These are phyloP conservation scores for Rhizoctonia solani DNA, from an alignment of 1,284 basidiomycete species.

Conservation along the genomic window DNA sequence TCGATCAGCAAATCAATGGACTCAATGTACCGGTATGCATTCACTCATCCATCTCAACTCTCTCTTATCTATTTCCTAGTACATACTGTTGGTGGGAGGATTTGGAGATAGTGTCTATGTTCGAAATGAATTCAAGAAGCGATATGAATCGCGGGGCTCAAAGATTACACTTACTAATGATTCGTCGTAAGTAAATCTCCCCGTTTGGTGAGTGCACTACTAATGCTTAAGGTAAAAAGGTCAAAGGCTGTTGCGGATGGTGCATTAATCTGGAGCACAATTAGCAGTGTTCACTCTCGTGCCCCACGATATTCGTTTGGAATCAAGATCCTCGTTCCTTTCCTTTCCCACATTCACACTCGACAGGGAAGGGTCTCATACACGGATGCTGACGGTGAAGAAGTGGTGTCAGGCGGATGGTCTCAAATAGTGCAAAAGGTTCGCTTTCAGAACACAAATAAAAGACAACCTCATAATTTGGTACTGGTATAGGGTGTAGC, in stretches of 20 bases:
- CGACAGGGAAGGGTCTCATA: neutral
- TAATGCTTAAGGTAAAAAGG: neutral
- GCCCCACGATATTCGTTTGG: conserved; percentile 12
- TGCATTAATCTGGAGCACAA: conserved; percentile 19
- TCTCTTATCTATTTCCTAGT: neutral
- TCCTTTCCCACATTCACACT: neutral
- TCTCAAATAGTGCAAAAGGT: neutral
- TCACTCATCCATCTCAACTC: neutral
- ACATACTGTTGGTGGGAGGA: conserved; percentile 32
- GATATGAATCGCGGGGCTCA: neutral
- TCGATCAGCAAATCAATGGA: neutral
- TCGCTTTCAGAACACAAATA: neutral
- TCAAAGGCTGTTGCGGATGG: too few species aligned
- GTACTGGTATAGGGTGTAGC: neutral
- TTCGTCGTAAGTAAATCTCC: conserved; percentile 4
- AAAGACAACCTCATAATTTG: neutral
- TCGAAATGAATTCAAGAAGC: neutral
- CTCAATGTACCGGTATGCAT: neutral
- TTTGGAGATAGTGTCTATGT: conserved; percentile 34
- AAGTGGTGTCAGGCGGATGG: neutral
- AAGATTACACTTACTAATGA: conserved; percentile 11
- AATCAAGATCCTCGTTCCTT: neutral
- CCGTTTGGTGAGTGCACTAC: neutral
- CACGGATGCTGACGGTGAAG: neutral
- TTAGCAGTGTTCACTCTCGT: neutral